Evolutionary conservation across 2,329 filamentous ascomycete genomes (phyloP).

Genomic region (Neofusicoccum laricinum): DNA sequence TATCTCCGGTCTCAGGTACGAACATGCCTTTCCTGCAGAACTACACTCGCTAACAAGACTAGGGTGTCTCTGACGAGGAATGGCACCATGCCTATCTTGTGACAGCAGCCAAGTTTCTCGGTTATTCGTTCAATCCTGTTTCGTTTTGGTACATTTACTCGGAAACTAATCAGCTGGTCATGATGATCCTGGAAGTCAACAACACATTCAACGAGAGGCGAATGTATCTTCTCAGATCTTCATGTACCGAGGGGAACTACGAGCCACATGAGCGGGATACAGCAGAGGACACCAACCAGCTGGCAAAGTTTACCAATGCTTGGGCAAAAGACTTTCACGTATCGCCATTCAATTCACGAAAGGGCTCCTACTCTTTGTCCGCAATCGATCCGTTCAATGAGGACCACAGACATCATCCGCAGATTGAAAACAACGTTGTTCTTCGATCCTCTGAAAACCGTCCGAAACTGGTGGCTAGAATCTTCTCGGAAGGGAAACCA

Average conservation of each 20-base stretch:
- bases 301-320: slow-evolving; percentile 43
- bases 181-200: slow-evolving; percentile 71
- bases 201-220: slow-evolving; percentile 73
- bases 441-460: slow-evolving; percentile 59
- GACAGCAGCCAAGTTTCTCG: slow-evolving; percentile 66
- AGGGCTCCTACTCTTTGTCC: slow-evolving; percentile 47
- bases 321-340: slow-evolving; percentile 75
- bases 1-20: slow-evolving; percentile 58
- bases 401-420: slow-evolving; percentile 28
- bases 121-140: slow-evolving; percentile 71
- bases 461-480: slow-evolving; percentile 59
- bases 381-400: slow-evolving; percentile 44
- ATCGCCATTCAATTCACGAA: slow-evolving; percentile 66
- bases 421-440: slow-evolving; percentile 60
- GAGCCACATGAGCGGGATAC: neutral
- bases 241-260: neutral
- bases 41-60: slow-evolving; percentile 11
- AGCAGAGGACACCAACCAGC: neutral
- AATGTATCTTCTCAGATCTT: slow-evolving; percentile 58
- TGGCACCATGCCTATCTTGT: slow-evolving; percentile 70
- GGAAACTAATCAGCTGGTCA: slow-evolving; percentile 53
- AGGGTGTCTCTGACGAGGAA: slow-evolving; percentile 57
- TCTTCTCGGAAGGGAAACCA: slow-evolving; percentile 53
- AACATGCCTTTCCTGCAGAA: neutral
- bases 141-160: slow-evolving; percentile 80